Evolutionary conservation across 1,284 basidiomycete genomes (phyloP).

Genomic region (Rhodotorula sp.): DNA sequence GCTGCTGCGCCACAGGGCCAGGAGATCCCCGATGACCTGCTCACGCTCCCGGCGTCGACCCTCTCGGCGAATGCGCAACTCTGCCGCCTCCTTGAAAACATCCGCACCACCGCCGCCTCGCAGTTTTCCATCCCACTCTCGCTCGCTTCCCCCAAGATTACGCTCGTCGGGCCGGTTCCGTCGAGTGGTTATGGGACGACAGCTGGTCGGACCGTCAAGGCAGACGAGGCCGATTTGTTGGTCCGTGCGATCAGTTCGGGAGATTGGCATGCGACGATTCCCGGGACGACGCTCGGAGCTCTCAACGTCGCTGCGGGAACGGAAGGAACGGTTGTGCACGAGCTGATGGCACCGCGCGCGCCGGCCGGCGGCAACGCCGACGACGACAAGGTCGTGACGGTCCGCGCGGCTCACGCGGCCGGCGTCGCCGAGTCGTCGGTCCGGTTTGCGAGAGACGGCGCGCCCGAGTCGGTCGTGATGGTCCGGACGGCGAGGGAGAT

Average conservation of each 20-base stretch:
- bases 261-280: conserved; percentile 38
- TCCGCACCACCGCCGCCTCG: conserved; percentile 16
- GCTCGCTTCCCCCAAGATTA: conserved; percentile 37
- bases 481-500: conserved; percentile 38
- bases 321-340: conserved; percentile 22
- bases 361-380: background rate
- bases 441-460: conserved; percentile 15
- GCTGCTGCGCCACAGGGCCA: background rate
- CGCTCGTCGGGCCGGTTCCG: conserved; percentile 21
- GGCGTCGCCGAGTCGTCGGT: conserved; percentile 34
- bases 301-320: conserved; percentile 28
- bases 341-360: background rate
- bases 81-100: conserved; percentile 14
- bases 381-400: conserved; percentile 13
- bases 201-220: background rate
- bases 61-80: conserved; percentile 13
- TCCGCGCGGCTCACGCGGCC: conserved; percentile 31
- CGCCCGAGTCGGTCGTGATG: conserved; percentile 33
- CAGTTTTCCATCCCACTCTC: conserved; percentile 26
- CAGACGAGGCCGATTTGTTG: conserved; percentile 27
- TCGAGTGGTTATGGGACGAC: conserved; percentile 9
- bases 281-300: conserved; percentile 37
- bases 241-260: conserved; percentile 32
- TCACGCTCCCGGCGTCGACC: conserved; percentile 15
- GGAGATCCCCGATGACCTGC: conserved; percentile 10